These are phyloP conservation scores for Collybia mongolica DNA, from an alignment of 768 basidiomycete species.

Conservation along the genomic window DNA sequence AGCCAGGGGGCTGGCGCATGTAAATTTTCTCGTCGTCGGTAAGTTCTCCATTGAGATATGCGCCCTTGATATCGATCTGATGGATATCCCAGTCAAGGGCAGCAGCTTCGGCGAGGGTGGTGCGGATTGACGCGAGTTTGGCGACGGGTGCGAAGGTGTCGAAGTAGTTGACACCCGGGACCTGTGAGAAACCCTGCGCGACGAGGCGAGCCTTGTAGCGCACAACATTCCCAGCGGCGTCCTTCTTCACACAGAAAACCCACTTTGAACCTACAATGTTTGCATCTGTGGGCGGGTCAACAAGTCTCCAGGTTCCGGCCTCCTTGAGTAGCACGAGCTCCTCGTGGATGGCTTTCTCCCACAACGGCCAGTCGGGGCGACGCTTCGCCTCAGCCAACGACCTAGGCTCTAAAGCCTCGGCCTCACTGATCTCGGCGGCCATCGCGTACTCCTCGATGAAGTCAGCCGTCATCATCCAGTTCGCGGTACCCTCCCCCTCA, in stretches of 20 bases:
- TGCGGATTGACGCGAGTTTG: constrained; percentile 4
- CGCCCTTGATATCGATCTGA: constrained; percentile 32
- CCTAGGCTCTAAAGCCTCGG: constrained; percentile 15
- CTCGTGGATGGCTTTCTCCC: constrained; percentile 25
- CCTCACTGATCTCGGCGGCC: constrained; percentile 9
- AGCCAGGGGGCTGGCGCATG: constrained; percentile 39
- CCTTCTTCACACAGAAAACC: constrained; percentile 34
- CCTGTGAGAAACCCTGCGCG: constrained; percentile 12
- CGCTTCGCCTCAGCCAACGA: constrained; percentile 12
- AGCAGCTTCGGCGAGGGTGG: no score
- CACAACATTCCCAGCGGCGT: no score
- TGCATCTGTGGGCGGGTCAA: constrained; percentile 14
- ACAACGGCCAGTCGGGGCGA: constrained; percentile 15
- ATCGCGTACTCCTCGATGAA: constrained; percentile 9
- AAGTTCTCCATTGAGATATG: constrained; percentile 34
- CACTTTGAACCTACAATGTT: constrained; percentile 27
- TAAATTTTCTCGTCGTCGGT: constrained; percentile 32
- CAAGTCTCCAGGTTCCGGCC: constrained; percentile 26
- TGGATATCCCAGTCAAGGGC: constrained; percentile 28
- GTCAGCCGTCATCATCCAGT: constrained; percentile 9
- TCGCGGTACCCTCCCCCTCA: constrained; percentile 6
- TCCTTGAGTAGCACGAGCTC: constrained; percentile 23
- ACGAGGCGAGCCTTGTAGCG: constrained; percentile 20
- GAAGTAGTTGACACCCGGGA: constrained; percentile 16
- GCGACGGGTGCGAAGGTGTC: constrained; percentile 12